Evolutionary conservation across 352 stramenopile genomes (phyloP).

Genomic region (Globisporangium cederbergense): DNA sequence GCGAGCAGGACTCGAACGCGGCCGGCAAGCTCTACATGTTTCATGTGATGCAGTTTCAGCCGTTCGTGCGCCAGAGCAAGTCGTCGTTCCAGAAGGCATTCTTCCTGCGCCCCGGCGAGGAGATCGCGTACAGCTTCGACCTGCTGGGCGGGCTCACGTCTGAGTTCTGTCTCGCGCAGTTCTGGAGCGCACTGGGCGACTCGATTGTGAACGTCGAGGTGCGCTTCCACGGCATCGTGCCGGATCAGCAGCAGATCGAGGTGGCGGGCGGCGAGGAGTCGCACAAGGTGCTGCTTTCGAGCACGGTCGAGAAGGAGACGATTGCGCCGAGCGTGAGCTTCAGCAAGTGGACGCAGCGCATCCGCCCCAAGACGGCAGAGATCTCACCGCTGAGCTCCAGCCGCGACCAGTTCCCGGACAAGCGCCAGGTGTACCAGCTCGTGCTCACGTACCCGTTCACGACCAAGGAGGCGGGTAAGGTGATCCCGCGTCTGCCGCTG

Average conservation of each 20-base stretch:
- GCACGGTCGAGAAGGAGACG: slow-evolving; percentile 72
- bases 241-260: slow-evolving; percentile 54
- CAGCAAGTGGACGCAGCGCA: slow-evolving; percentile 79
- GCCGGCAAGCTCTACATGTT: slow-evolving; percentile 81
- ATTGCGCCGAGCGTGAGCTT: slow-evolving; percentile 71
- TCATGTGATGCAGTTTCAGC: slow-evolving; percentile 87
- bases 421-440: slow-evolving; percentile 88
- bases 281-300: slow-evolving; percentile 74
- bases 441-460: slow-evolving; percentile 89
- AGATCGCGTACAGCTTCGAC: slow-evolving; percentile 69
- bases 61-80: slow-evolving; percentile 76
- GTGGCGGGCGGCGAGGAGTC: slow-evolving; percentile 63
- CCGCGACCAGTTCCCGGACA: slow-evolving; percentile 81
- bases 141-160: slow-evolving; percentile 73
- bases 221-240: slow-evolving; percentile 82
- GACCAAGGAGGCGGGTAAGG: slow-evolving; percentile 78
- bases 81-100: slow-evolving; percentile 72
- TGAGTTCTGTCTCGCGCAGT: slow-evolving; percentile 88
- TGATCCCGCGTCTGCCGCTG: slow-evolving; percentile 74
- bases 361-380: slow-evolving; percentile 71
- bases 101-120: slow-evolving; percentile 59
- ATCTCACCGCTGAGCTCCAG: slow-evolving; percentile 76
- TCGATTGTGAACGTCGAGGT: slow-evolving; percentile 80
- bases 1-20: slow-evolving; percentile 60
- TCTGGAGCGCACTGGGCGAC: slow-evolving; percentile 86